Evolutionary conservation across 2,329 filamentous ascomycete species (phyloP).

Genomic region (Claviceps humidiphila): DNA sequence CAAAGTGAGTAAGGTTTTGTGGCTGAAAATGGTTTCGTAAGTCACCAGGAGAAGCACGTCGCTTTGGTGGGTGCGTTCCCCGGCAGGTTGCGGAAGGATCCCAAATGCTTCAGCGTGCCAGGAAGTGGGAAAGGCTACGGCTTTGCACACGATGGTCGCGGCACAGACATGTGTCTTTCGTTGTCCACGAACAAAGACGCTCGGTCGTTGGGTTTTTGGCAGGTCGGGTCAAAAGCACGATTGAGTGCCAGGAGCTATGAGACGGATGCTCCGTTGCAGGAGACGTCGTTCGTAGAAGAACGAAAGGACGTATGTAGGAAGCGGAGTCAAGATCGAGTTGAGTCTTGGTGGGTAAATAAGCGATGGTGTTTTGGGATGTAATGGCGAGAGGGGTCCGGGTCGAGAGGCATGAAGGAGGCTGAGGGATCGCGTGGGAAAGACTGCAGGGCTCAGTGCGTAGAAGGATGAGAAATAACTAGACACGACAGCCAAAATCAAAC

Average conservation of each 20-base stretch:
- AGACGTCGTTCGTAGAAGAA: slow-evolving; percentile 3
- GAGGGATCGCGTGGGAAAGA: background rate
- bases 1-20: background rate
- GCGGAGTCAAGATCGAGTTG: background rate
- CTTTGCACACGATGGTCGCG: background rate
- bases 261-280: background rate
- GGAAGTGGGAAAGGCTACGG: background rate
- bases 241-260: background rate
- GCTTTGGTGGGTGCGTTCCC: background rate
- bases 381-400: background rate
- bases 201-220: background rate
- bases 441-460: background rate
- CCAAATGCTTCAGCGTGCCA: background rate
- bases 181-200: background rate
- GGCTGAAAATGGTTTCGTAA: background rate
- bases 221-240: background rate
- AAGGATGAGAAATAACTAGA: background rate
- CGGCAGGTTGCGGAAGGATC: background rate
- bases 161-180: background rate
- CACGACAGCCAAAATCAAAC: background rate
- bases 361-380: slow-evolving; percentile 2
- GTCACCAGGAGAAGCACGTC: background rate
- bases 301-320: slow-evolving; percentile 4
- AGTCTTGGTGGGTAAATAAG: slow-evolving; percentile 2
- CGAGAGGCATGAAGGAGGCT: slow-evolving; percentile 3